Base-by-base conservation (phyloP, 2,329 filamentous ascomycete genomes). In the Phyllosticta ampelicida region DNA sequence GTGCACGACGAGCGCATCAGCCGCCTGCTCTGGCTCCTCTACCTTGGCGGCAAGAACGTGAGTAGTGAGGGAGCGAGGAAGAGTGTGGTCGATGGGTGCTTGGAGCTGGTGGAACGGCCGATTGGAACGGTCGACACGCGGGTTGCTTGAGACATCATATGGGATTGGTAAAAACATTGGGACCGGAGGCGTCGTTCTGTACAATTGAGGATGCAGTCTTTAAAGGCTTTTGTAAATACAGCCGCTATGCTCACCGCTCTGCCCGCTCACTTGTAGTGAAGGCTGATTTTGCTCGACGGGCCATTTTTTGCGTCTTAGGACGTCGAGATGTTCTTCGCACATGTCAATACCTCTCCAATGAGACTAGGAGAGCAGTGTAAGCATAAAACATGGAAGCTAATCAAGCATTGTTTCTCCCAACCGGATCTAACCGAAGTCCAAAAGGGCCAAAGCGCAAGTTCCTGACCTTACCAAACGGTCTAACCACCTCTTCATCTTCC, bases 31-130 rank as follows among this genome's bases (percentile, higher is more conserved):
- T 97, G 92, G 92, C 74, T 96, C 68, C 87, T 91, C 64, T 99
- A 96, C 73, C 77, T 99, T 29, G 89, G 84, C 4, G 94, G 94
- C 0, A 87, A 83, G 70, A 90, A 85, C 66, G 90, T 96, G 9
- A 90, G 90, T 28, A 95, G 89, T 62, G 90, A 96, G 71, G 78
- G 80, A 2, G 89, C 90, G 16, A 81, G 92, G 64, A 79, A 84
- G 73, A 95, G 82, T 64, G 87, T 99, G 54, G 87, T 95, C 3
- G 84, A 95, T 53, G 94, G 94, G 0, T 81, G 95, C 61, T 86
- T 97, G 78, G 86, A 86, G 64, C 87, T 96, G 73, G 90, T 94
- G 1, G 88, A 90, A 72, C 77, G 92, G 63, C 94, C 94, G 0
- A 82, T 96, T 16, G 92, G 91, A 1, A 95, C 89, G 0, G 86